Conservation (phyloP, 768 basidiomycete species). For the Rhodotorula babjevae region DNA sequence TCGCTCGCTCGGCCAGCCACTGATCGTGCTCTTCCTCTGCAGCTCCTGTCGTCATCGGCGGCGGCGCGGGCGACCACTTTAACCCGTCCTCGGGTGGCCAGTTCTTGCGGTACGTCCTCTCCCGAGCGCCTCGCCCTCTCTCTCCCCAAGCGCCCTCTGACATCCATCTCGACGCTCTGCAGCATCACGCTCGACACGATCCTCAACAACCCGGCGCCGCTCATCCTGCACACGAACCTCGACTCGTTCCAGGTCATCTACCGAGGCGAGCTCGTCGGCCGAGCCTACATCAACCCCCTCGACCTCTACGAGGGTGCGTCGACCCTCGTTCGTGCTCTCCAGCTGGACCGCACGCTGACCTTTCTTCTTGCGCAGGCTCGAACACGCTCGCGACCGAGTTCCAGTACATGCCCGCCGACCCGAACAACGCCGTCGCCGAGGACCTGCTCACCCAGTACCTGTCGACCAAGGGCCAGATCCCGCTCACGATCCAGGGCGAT, state of each 20-base stretch:
- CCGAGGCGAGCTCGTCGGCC: slow-evolving; percentile 50
- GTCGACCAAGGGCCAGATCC: slow-evolving; percentile 50
- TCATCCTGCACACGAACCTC: slow-evolving; percentile 57
- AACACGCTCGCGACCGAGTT: slow-evolving; percentile 60
- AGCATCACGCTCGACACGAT: slow-evolving; percentile 26
- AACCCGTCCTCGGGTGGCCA: slow-evolving; percentile 9
- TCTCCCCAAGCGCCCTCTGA: too few relatives aligned
- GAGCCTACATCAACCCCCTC: slow-evolving; percentile 46
- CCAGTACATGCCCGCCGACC: slow-evolving; percentile 60
- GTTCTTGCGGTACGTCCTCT: slow-evolving; percentile 11
- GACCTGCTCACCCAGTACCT: slow-evolving; percentile 53
- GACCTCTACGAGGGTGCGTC: slow-evolving; percentile 49
- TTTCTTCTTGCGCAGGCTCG: slow-evolving; percentile 41
- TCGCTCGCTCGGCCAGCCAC: background rate
- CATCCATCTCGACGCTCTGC: background rate
- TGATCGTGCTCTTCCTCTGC: too few relatives aligned
- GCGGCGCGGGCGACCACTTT: slow-evolving; percentile 19
- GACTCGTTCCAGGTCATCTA: slow-evolving; percentile 60
- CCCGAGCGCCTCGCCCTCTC: too few relatives aligned
- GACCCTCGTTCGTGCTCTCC: too few relatives aligned
- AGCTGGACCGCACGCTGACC: too few relatives aligned
- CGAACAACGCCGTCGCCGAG: slow-evolving; percentile 64
- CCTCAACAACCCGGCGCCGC: slow-evolving; percentile 30
- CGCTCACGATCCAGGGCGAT: slow-evolving; percentile 53
- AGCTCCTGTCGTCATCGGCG: slow-evolving; percentile 27